Conservation (phyloP, 345 rosid genomes). For the Dipteronia dyeriana region DNA sequence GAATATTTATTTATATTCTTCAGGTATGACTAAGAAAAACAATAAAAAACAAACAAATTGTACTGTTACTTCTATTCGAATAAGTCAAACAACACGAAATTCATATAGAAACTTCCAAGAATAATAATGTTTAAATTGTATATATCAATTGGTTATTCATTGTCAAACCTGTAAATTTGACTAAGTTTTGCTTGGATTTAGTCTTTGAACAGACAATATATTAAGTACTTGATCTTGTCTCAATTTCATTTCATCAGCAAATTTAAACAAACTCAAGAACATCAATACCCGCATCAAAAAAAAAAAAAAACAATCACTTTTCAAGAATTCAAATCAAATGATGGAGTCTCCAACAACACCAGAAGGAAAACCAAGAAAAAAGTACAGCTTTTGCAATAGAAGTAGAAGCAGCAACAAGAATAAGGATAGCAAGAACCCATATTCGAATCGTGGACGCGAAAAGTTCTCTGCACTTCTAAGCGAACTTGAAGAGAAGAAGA, state of each 20-base stretch:
- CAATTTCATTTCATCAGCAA: background rate
- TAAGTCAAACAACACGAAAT: conserved; percentile 32
- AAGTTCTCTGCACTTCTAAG: conserved; percentile 68
- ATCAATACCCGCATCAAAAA: background rate
- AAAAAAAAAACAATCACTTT: background rate
- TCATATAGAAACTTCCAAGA: conserved; percentile 29
- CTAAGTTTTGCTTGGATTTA: conserved; percentile 21
- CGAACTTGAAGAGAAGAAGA: conserved; percentile 58
- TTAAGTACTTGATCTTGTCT: background rate
- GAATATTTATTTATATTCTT: too few relatives aligned
- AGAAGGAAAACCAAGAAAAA: conserved; percentile 37
- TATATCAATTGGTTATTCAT: background rate
- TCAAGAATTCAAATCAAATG: conserved; percentile 29
- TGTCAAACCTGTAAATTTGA: conserved; percentile 22
- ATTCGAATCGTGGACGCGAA: conserved; percentile 67
- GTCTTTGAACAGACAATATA: conserved; percentile 12
- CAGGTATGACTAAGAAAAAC: background rate
- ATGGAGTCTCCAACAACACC: conserved; percentile 33
- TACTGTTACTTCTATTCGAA: conserved; percentile 22
- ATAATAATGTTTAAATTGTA: background rate
- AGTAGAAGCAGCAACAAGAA: conserved; percentile 13
- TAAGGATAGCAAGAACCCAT: conserved; percentile 61
- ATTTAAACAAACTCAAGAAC: background rate
- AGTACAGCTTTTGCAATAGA: conserved; percentile 19
- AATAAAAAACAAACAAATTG: background rate